phyloP scores from a whole-genome alignment of 2,329 filamentous ascomycete species.

The Monosporascus sp. region DNA sequence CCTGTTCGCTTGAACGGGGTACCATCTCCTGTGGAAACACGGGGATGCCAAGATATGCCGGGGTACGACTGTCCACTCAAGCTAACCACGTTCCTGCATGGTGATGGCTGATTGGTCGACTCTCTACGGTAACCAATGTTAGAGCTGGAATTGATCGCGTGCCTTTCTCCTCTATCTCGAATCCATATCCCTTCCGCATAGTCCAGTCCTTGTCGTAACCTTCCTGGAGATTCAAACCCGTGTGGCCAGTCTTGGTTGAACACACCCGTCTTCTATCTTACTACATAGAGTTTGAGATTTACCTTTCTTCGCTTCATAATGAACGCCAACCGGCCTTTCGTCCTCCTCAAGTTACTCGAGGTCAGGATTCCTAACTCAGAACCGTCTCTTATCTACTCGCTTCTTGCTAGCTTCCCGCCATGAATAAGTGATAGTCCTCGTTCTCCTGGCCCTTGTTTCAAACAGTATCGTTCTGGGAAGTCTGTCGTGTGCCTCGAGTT shows the following conservation, averaged over 20 bases:
- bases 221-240: too few species aligned
- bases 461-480: not conserved
- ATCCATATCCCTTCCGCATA: not conserved
- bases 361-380: not conserved
- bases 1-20: not conserved
- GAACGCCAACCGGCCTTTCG: not conserved
- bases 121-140: conserved; percentile 18
- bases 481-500: not conserved
- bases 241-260: not conserved
- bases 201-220: too few species aligned
- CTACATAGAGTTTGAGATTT: not conserved
- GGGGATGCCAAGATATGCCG: not conserved
- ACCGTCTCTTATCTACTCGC: not conserved
- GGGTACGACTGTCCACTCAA: conserved; percentile 22
- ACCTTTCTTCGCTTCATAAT: not conserved
- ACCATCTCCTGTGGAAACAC: not conserved
- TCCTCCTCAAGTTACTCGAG: not conserved
- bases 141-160: conserved; percentile 25
- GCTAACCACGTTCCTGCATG: conserved; percentile 13
- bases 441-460: not conserved
- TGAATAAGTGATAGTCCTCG: not conserved
- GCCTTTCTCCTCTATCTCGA: conserved; percentile 15
- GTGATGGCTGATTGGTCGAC: conserved; percentile 11
- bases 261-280: not conserved
- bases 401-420: not conserved